These are phyloP conservation scores for Epichloe hybrida DNA, from an alignment of 2,329 filamentous ascomycete species.

Conservation along the genomic window DNA sequence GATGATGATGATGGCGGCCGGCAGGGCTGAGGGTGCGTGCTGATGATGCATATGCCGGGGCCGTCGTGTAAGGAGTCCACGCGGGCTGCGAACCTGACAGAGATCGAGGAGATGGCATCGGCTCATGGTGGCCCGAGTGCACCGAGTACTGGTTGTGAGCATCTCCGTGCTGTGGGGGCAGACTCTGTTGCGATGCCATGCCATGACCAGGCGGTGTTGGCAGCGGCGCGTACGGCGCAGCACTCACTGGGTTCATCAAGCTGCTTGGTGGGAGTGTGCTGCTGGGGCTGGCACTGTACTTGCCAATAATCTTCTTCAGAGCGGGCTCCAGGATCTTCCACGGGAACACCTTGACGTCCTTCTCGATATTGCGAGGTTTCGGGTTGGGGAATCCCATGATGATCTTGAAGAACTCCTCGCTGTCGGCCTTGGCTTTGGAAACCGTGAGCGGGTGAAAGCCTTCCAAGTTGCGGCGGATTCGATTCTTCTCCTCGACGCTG, in stretches of 20 bases:
- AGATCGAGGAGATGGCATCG: conserved; percentile 39
- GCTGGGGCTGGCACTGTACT: conserved; percentile 56
- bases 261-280: conserved; percentile 24
- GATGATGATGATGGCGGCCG: conserved; percentile 14
- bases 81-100: conserved; percentile 32
- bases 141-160: conserved; percentile 26
- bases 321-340: conserved; percentile 84
- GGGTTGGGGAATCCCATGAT: conserved; percentile 96
- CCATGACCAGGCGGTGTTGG: conserved; percentile 31
- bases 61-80: conserved; percentile 34
- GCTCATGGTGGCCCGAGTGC: conserved; percentile 31
- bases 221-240: conserved; percentile 27
- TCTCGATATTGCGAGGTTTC: conserved; percentile 95
- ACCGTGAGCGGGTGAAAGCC: conserved; percentile 87
- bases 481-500: conserved; percentile 95
- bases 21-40: conserved; percentile 30
- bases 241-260: conserved; percentile 26
- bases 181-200: conserved; percentile 17
- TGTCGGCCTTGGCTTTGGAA: conserved; percentile 82
- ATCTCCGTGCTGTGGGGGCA: conserved; percentile 17
- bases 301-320: conserved; percentile 95
- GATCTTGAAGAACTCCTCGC: conserved; percentile 95
- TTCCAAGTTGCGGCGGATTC: conserved; percentile 88
- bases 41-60: conserved; percentile 19
- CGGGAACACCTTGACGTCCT: conserved; percentile 96